Evolutionary conservation across 2,329 filamentous ascomycete genomes (phyloP).

Genomic region (Hymenoscyphus scutula): DNA sequence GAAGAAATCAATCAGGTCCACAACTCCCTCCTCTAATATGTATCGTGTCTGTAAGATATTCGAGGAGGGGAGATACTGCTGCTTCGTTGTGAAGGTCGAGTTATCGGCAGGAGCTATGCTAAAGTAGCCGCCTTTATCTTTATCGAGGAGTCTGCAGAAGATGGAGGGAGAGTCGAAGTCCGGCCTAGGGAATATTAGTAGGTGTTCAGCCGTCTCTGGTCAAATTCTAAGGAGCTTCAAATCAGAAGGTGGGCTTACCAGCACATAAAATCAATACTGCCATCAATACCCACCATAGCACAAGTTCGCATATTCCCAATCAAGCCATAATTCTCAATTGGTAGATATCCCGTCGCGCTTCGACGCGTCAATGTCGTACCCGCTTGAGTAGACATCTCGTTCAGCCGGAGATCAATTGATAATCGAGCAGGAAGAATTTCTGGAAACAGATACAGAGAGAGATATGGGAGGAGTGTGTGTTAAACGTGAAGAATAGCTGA

Average conservation of each 20-base stretch:
- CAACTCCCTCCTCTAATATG: conserved; percentile 71
- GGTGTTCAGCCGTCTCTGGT: background rate
- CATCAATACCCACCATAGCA: conserved; percentile 71
- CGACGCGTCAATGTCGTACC: conserved; percentile 15
- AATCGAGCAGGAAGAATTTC: background rate
- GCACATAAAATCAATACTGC: conserved; percentile 75
- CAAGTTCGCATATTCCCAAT: conserved; percentile 80
- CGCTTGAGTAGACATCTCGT: conserved; percentile 6
- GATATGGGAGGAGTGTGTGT: background rate
- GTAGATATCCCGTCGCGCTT: conserved; percentile 33
- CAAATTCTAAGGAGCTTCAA: background rate
- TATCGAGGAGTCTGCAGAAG: conserved; percentile 72
- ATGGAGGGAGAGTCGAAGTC: conserved; percentile 76
- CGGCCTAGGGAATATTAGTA: conserved; percentile 50
- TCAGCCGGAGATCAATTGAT: background rate
- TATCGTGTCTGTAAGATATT: conserved; percentile 77
- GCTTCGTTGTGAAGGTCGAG: conserved; percentile 65
- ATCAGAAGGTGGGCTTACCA: conserved; percentile 49
- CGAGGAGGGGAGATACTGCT: conserved; percentile 72
- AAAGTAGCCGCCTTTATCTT: conserved; percentile 72
- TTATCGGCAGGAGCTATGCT: conserved; percentile 57
- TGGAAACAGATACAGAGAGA: background rate
- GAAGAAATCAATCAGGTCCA: conserved; percentile 74
- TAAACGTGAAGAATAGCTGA: background rate
- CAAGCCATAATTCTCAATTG: conserved; percentile 74